Evolutionary conservation across 768 basidiomycete genomes (phyloP), one percentile per base, ranked within the genome.

Genomic region (Russula compacta): DNA sequence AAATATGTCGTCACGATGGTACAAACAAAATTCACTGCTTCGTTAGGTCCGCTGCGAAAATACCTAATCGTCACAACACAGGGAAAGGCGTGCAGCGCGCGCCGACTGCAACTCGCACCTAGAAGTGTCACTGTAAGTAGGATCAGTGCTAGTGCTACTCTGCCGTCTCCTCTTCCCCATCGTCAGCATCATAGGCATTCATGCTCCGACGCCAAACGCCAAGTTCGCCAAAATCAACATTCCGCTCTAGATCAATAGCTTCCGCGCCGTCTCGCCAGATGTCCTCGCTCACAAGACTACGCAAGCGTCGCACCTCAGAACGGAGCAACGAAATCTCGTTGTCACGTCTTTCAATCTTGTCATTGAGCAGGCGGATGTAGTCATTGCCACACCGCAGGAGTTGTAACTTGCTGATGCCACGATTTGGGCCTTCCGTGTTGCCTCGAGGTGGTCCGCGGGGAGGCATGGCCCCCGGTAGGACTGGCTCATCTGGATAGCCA

Each of bases 391-490:
- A 95, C 61, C 92, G 84, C 58, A 98, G 73, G 40, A 98, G 75
- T 73, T 95, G 94, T 59, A 97, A 76, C 77, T 97, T 98, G 77
- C 90, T 92, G 51, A 98, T 92, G 15, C 86, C 86, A 69, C 94
- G 88, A 73, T 98, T 98, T 10, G 94, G 94, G n/a, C 94, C 93
- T 61, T 95, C 92, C 2, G 83, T 79, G 54, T 89, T 82, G 29
- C 86, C 83, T 72, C 93, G 84, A 4, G 92, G 92, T 8, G 94
- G 89, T 0, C 95, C 88, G 9, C 94, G 81, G 1, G 94, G 94
- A 0, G 94, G 94, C 15, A 94, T 81, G 0, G 89, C 87, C 32
- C 94, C 94, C 7, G 94, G 93, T 1, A 94, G 79, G 3, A 87
- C 75, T 0, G 89, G 87, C 67, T 89, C 87, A 68, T 85, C 79